These are phyloP conservation scores for Pistacia atlantica DNA, from an alignment of 345 rosid genomes.

Conservation along the genomic window DNA sequence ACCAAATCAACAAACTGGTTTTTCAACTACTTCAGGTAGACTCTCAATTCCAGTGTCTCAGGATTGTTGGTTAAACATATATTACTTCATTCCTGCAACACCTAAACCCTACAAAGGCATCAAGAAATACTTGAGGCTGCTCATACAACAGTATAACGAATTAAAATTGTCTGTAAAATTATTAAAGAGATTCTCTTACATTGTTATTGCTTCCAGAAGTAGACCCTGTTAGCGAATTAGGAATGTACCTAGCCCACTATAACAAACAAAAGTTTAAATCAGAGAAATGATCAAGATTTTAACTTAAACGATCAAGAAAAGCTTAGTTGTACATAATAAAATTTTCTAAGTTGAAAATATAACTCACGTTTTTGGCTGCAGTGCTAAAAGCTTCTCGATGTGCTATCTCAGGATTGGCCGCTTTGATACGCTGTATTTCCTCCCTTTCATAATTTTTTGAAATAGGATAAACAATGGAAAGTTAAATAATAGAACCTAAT, in stretches of 20 bases:
- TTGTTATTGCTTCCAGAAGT: constrained; percentile 54
- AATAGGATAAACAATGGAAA: neutral
- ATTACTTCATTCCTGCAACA: constrained; percentile 39
- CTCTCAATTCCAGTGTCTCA: neutral
- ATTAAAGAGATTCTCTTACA: constrained; percentile 34
- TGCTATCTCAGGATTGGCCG: constrained; percentile 92
- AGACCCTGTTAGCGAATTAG: constrained; percentile 64
- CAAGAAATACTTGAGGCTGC: neutral
- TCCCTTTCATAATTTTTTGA: constrained; percentile 46
- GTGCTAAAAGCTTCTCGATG: constrained; percentile 97
- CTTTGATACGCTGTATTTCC: constrained; percentile 98
- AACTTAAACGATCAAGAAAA: neutral
- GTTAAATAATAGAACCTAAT: neutral
- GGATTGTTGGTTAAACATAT: constrained; percentile 1
- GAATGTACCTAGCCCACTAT: constrained; percentile 97
- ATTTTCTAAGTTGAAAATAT: neutral
- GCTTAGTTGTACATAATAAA: neutral
- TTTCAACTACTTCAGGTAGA: neutral
- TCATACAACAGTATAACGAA: neutral
- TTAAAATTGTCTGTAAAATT: no score
- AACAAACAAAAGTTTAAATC: neutral
- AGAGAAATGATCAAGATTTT: neutral
- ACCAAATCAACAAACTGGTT: constrained; percentile 3
- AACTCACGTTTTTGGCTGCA: constrained; percentile 89
- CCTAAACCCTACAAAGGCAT: constrained; percentile 34